phyloP scores from a whole-genome alignment of 2,329 filamentous ascomycete genomes.

The Paracamarosporium sp. region DNA sequence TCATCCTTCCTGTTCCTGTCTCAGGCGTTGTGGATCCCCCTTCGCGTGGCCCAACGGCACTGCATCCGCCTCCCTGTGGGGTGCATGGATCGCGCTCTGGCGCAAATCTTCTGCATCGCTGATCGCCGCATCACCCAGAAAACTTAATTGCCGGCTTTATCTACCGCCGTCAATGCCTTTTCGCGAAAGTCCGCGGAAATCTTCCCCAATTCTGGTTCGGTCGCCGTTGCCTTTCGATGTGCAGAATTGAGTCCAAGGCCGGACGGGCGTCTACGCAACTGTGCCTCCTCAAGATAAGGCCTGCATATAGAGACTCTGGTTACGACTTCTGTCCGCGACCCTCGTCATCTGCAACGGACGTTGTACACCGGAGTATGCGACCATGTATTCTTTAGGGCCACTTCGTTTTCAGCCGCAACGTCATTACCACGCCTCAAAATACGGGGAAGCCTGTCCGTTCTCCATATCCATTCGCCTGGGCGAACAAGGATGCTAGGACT shows the following conservation, averaged over 20 bases:
- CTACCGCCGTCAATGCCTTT: neutral
- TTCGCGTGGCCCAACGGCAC: conserved; percentile 9
- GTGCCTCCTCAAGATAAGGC: neutral
- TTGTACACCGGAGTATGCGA: neutral
- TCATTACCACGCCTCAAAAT: conserved; percentile 4
- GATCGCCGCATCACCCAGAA: conserved; percentile 51
- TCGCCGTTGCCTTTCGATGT: neutral
- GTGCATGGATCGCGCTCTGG: conserved; percentile 3
- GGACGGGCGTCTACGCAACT: neutral
- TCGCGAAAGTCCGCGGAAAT: neutral
- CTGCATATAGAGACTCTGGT: neutral
- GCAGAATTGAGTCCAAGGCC: neutral
- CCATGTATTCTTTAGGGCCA: too few species aligned
- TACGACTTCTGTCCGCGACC: neutral
- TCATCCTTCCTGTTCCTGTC: conserved; percentile 21
- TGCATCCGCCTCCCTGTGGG: conserved; percentile 9
- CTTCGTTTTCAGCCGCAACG: conserved; percentile 1
- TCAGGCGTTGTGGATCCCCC: conserved; percentile 9
- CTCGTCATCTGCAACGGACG: neutral
- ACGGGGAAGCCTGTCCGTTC: conserved; percentile 9
- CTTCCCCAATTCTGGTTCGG: neutral
- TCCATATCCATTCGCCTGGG: neutral
- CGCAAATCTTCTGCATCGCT: conserved; percentile 55
- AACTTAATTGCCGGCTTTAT: neutral
- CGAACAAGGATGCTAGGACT: neutral